Evolutionary conservation across 257 asterid genomes (phyloP).

Genomic region (Paulownia fortunei): DNA sequence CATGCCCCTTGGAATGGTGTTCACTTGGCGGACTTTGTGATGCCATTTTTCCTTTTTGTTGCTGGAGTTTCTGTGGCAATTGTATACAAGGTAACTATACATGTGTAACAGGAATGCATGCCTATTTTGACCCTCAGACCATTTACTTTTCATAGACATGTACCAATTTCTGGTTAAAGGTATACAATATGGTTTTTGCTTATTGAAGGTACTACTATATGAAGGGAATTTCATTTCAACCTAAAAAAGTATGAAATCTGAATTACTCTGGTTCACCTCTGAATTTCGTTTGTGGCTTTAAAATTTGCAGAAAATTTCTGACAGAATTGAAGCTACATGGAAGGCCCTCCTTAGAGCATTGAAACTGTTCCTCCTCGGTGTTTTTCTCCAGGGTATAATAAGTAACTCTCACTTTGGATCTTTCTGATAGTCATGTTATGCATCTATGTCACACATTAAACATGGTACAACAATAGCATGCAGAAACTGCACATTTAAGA

Average conservation of each 20-base stretch:
- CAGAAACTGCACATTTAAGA: neutral
- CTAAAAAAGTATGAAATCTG: slow-evolving; percentile 7
- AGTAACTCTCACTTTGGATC: slow-evolving; percentile 21
- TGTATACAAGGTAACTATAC: slow-evolving; percentile 61
- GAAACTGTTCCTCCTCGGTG: slow-evolving; percentile 74
- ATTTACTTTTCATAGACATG: slow-evolving; percentile 1
- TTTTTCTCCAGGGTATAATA: slow-evolving; percentile 81
- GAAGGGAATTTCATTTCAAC: neutral
- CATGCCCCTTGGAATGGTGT: slow-evolving; percentile 90
- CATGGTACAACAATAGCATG: neutral
- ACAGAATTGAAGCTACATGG: slow-evolving; percentile 60
- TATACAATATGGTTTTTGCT: neutral
- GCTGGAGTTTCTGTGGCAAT: slow-evolving; percentile 74
- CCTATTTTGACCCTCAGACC: neutral
- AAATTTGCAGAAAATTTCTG: slow-evolving; percentile 59
- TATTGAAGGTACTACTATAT: neutral
- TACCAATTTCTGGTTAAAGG: neutral
- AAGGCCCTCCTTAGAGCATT: slow-evolving; percentile 62
- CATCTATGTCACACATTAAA: neutral
- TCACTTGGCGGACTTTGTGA: slow-evolving; percentile 83
- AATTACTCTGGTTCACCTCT: slow-evolving; percentile 23
- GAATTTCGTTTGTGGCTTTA: slow-evolving; percentile 26
- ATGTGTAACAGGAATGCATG: neutral
- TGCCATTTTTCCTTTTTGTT: slow-evolving; percentile 90
- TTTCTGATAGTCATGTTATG: slow-evolving; percentile 12